Percentiles rank a stretch among this genome's conserved stretches.
phyloP scores from a whole-genome alignment of 495 filamentous ascomycete species.

The Trichoderma erinaceum region DNA sequence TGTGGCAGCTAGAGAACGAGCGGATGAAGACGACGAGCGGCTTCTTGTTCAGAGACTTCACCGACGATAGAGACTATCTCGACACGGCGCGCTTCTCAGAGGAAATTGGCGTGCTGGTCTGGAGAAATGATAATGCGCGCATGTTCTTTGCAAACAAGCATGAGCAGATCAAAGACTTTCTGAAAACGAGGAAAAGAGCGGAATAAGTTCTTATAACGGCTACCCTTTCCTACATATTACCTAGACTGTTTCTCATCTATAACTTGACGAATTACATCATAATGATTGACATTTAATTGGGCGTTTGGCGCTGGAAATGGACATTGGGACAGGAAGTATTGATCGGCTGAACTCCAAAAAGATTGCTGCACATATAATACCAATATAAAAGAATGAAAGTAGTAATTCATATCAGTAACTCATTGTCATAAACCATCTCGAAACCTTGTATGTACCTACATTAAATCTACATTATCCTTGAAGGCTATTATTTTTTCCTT shows the following conservation, averaged over 20 bases:
- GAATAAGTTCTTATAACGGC: slow-evolving; percentile 21
- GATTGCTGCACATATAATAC: background rate
- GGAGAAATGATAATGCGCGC: slow-evolving; percentile 70
- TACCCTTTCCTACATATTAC: background rate
- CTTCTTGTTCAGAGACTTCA: slow-evolving; percentile 87
- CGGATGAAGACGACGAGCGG: slow-evolving; percentile 75
- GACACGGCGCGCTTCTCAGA: slow-evolving; percentile 72
- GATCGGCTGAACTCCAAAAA: background rate
- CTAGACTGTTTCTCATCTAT: background rate
- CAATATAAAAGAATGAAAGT: background rate
- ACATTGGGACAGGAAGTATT: background rate
- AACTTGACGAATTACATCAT: background rate
- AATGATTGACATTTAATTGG: background rate
- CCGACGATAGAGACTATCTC: slow-evolving; percentile 66
- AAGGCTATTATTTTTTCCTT: too few relatives aligned
- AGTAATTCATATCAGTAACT: too few relatives aligned
- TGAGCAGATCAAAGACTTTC: slow-evolving; percentile 74
- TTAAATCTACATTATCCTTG: too few relatives aligned
- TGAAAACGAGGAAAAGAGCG: slow-evolving; percentile 57
- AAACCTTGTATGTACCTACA: too few relatives aligned
- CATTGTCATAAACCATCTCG: too few relatives aligned
- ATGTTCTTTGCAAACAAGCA: slow-evolving; percentile 83
- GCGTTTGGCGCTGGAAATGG: background rate
- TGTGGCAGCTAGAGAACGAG: slow-evolving; percentile 97
- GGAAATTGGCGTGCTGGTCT: slow-evolving; percentile 85